Evolutionary conservation across 2,329 filamentous ascomycete species (phyloP).

Genomic region (Fusarium algeriense): DNA sequence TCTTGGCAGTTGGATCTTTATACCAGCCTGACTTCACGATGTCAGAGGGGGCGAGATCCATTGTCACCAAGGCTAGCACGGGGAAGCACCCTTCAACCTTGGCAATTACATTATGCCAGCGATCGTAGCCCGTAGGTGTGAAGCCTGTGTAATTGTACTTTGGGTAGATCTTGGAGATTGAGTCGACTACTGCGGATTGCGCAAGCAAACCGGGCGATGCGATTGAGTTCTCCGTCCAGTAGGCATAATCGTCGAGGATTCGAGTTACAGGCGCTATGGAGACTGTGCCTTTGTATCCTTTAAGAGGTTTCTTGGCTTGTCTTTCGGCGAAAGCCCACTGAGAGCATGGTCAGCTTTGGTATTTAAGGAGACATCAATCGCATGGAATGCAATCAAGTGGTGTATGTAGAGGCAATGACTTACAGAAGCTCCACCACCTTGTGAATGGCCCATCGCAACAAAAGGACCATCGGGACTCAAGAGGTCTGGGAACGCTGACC

Average conservation of each 20-base stretch:
- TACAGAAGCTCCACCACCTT: constrained; percentile 7
- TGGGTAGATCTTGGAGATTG: constrained; percentile 25
- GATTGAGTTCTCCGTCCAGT: constrained; percentile 14
- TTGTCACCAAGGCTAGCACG: constrained; percentile 1
- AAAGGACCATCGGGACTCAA: neutral
- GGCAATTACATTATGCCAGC: constrained; percentile 29
- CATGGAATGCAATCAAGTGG: fast-evolving
- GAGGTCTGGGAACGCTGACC: constrained; percentile 15
- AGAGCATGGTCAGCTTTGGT: neutral
- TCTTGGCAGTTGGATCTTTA: neutral
- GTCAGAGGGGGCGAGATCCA: constrained; percentile 1
- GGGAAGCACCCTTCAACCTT: constrained; percentile 28
- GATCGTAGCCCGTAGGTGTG: constrained; percentile 19
- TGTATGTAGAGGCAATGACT: neutral
- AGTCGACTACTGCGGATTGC: constrained; percentile 15
- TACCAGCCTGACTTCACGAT: constrained; percentile 1
- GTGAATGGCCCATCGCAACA: constrained; percentile 6
- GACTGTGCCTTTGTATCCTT: constrained; percentile 28
- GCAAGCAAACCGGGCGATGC: constrained; percentile 7
- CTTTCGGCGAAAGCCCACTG: constrained; percentile 32
- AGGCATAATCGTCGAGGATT: constrained; percentile 22
- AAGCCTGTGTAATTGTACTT: constrained; percentile 29
- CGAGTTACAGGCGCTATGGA: constrained; percentile 28
- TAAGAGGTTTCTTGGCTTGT: constrained; percentile 24
- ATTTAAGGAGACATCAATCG: neutral